phyloP scores from a whole-genome alignment of 768 basidiomycete genomes.

The Mycena galericulata region DNA sequence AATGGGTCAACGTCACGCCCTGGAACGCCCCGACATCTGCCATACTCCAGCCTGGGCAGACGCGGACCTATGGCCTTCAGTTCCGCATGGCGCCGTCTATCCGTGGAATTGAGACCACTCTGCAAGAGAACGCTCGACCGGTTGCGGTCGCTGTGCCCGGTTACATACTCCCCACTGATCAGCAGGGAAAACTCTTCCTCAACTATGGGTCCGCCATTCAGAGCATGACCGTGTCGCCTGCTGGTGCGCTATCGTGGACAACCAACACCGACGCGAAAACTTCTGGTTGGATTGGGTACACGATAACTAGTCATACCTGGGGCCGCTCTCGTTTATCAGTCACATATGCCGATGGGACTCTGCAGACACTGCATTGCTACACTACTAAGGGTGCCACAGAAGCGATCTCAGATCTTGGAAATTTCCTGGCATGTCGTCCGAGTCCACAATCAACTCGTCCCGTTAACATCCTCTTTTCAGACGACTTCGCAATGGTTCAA shows the following conservation, averaged over 20 bases:
- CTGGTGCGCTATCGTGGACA: constrained; percentile 59
- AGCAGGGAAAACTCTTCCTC: constrained; percentile 64
- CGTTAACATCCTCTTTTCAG: not conserved
- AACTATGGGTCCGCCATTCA: constrained; percentile 55
- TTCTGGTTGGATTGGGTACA: constrained; percentile 59
- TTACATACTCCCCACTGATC: constrained; percentile 63
- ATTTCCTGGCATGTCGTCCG: constrained; percentile 51
- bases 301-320: constrained; percentile 57
- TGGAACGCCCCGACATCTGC: constrained; percentile 66
- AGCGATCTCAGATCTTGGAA: constrained; percentile 61
- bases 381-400: constrained; percentile 60
- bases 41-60: constrained; percentile 59
- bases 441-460: too few species aligned
- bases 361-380: constrained; percentile 67
- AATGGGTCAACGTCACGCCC: constrained; percentile 63
- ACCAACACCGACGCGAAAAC: constrained; percentile 57
- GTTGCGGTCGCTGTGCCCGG: constrained; percentile 66
- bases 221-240: constrained; percentile 57
- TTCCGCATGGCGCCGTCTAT: constrained; percentile 65
- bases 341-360: constrained; percentile 61
- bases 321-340: constrained; percentile 63
- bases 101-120: constrained; percentile 58
- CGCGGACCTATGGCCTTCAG: constrained; percentile 64
- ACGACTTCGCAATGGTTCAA: constrained; percentile 68
- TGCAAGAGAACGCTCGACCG: constrained; percentile 55